Evolutionary conservation across 148 eudicot genomes (phyloP).

Genomic region (Fagopyrum homotropicum): DNA sequence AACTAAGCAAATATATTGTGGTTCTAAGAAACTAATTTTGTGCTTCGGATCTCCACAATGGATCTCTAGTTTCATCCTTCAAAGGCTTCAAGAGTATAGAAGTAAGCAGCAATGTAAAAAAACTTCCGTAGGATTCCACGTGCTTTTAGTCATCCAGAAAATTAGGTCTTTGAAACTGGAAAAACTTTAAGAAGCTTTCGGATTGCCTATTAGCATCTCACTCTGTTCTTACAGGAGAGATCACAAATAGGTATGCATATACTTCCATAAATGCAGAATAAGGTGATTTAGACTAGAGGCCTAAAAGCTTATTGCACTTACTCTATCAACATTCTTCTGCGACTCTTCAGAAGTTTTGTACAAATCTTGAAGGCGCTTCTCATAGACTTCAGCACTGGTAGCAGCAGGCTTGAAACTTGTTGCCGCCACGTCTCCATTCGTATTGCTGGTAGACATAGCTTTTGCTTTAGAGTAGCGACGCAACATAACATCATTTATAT

Average conservation of each 20-base stretch:
- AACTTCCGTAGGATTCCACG: no score
- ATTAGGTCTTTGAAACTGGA: no score
- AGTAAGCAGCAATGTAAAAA: not conserved
- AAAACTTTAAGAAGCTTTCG: no score
- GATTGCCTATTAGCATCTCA: no score
- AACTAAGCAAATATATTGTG: not conserved
- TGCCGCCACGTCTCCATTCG: slow-evolving; percentile 52
- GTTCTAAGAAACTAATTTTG: not conserved
- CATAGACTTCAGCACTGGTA: slow-evolving; percentile 36
- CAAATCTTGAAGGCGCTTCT: slow-evolving; percentile 73
- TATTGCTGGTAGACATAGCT: slow-evolving; percentile 49
- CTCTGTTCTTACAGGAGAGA: no score
- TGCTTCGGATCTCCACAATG: not conserved
- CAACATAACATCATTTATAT: slow-evolving; percentile 97
- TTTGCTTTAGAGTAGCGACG: slow-evolving; percentile 98
- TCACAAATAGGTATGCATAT: no score
- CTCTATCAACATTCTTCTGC: slow-evolving; percentile 56
- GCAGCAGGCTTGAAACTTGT: slow-evolving; percentile 45
- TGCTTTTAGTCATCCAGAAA: no score
- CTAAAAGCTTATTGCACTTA: slow-evolving; percentile 25
- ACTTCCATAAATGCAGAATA: not conserved
- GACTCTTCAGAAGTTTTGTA: slow-evolving; percentile 84
- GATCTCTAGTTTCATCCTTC: no score
- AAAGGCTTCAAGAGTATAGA: no score
- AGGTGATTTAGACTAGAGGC: not conserved